Evolutionary conservation across 805 yeast species (phyloP).

Genomic region (Nakazawaea wyomingensis): DNA sequence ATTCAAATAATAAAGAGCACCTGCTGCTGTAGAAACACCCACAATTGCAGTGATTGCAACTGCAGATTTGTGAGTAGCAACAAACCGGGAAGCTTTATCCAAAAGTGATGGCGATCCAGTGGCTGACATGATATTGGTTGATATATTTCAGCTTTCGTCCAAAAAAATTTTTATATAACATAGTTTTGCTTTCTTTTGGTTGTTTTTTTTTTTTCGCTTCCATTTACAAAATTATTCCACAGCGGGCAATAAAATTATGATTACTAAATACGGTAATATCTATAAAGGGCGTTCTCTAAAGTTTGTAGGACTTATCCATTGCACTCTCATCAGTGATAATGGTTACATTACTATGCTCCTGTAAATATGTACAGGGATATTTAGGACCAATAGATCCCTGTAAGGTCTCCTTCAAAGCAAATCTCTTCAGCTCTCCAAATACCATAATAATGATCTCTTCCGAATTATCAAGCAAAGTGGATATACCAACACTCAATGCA

Average conservation of each 20-base stretch:
- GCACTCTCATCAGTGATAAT: slow-evolving; percentile 47
- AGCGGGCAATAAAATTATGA: background rate
- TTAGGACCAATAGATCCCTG: slow-evolving; percentile 33
- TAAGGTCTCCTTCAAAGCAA: slow-evolving; percentile 43
- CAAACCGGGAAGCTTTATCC: slow-evolving; percentile 28
- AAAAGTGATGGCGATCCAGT: slow-evolving; percentile 11
- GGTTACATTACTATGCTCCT: slow-evolving; percentile 39
- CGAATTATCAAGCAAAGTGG: slow-evolving; percentile 51
- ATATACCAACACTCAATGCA: slow-evolving; percentile 52
- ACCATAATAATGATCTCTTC: slow-evolving; percentile 48
- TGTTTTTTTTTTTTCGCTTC: background rate
- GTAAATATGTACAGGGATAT: slow-evolving; percentile 47
- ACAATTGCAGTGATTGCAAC: slow-evolving; percentile 45
- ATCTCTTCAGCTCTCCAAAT: slow-evolving; percentile 40
- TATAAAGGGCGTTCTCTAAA: background rate
- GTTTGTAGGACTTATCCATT: slow-evolving; percentile 15
- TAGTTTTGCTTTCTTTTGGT: background rate
- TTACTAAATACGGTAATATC: slow-evolving; percentile 3
- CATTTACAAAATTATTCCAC: background rate
- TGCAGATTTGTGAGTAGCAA: slow-evolving; percentile 45
- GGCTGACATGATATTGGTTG: slow-evolving; percentile 4
- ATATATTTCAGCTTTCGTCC: slow-evolving; percentile 1
- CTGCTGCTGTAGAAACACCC: slow-evolving; percentile 43
- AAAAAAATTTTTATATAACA: slow-evolving; percentile 2
- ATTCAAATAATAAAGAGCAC: slow-evolving; percentile 38